A percentile compares a stretch with the other conserved stretches of the same genome.
Conservation (phyloP, 768 basidiomycete species). For the Calocybe gangraenosa region DNA sequence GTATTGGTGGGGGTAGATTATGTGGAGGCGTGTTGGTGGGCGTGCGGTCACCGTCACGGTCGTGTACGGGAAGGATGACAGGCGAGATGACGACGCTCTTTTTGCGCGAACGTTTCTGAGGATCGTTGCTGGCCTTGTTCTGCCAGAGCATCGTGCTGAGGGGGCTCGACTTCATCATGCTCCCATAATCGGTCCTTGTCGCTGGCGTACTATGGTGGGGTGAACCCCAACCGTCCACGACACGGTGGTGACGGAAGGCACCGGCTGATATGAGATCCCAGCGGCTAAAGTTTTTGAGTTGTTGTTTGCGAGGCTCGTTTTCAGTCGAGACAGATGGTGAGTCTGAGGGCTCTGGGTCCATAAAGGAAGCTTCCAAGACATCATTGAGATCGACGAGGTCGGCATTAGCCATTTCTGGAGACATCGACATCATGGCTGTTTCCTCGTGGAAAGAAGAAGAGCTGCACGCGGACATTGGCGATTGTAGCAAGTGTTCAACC, state of each 20-base stretch:
- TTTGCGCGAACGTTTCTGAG: slow-evolving; percentile 23
- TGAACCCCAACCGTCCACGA: slow-evolving; percentile 29
- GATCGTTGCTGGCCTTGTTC: slow-evolving; percentile 19
- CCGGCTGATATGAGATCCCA: slow-evolving; percentile 76
- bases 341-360: slow-evolving; percentile 52
- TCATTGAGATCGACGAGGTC: slow-evolving; percentile 68
- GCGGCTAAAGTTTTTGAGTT: slow-evolving; percentile 46
- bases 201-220: slow-evolving; percentile 24
- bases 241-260: slow-evolving; percentile 65
- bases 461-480: slow-evolving; percentile 20
- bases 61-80: slow-evolving; percentile 43
- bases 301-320: slow-evolving; percentile 35
- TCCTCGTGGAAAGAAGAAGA: slow-evolving; percentile 18
- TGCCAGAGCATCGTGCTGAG: slow-evolving; percentile 56
- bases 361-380: slow-evolving; percentile 70
- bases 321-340: slow-evolving; percentile 24
- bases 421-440: slow-evolving; percentile 22
- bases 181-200: slow-evolving; percentile 37
- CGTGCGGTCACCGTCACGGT: slow-evolving; percentile 48
- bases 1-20: slow-evolving; percentile 25
- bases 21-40: slow-evolving; percentile 37
- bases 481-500: slow-evolving; percentile 32
- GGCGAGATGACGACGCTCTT: slow-evolving; percentile 43
- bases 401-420: slow-evolving; percentile 35
- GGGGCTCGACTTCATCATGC: slow-evolving; percentile 52